Evolutionary conservation across 768 basidiomycete genomes (phyloP).

Genomic region (Russula brevipes): DNA sequence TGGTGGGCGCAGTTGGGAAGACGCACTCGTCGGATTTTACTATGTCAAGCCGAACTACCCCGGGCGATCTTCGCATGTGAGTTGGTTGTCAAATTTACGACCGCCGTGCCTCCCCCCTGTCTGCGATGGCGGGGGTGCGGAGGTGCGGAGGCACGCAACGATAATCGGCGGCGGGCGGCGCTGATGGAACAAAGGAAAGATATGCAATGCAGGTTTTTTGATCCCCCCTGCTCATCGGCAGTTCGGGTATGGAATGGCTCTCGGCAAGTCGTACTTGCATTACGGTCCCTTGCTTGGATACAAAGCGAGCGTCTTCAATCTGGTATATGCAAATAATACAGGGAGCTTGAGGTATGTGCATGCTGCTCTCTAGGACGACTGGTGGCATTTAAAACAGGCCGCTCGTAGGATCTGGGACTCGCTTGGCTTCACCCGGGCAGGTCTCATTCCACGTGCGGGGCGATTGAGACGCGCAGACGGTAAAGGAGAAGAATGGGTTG

Average conservation of each 20-base stretch:
- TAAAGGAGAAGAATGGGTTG: constrained; percentile 77
- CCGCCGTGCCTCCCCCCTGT: too few species aligned
- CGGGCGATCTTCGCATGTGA: constrained; percentile 81
- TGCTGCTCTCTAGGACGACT: constrained; percentile 3
- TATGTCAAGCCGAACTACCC: constrained; percentile 91
- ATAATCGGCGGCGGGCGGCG: not conserved
- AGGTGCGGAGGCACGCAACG: not conserved
- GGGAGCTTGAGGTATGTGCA: constrained; percentile 59
- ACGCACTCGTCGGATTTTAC: constrained; percentile 71
- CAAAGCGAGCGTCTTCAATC: constrained; percentile 80
- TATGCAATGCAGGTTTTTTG: constrained; percentile 88
- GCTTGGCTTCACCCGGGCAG: constrained; percentile 74
- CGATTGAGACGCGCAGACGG: constrained; percentile 63
- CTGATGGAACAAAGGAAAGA: constrained; percentile 38
- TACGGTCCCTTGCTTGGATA: constrained; percentile 79
- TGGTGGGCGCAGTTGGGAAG: constrained; percentile 54
- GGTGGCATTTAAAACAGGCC: not conserved
- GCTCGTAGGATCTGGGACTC: constrained; percentile 70
- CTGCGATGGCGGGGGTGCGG: too few species aligned
- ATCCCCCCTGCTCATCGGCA: constrained; percentile 61
- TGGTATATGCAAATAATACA: constrained; percentile 81
- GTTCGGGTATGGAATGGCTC: constrained; percentile 58
- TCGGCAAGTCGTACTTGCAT: constrained; percentile 74
- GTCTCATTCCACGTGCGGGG: constrained; percentile 72
- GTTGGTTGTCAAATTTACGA: constrained; percentile 30